phyloP scores from a whole-genome alignment of 2,329 filamentous ascomycete species.

The Colletotrichum magnum region DNA sequence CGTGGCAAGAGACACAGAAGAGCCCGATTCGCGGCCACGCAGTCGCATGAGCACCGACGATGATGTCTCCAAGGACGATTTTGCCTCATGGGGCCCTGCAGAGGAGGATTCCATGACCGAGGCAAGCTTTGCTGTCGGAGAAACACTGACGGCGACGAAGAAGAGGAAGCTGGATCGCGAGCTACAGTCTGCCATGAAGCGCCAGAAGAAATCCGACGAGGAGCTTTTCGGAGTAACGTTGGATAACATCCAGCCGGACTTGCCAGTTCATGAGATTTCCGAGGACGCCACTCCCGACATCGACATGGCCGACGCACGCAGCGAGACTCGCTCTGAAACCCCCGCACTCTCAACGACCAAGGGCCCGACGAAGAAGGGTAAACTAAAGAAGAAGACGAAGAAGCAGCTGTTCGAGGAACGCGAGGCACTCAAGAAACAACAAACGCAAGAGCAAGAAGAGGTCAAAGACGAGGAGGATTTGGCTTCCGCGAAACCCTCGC shows the following conservation, averaged over 20 bases:
- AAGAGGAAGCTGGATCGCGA: conserved; percentile 84
- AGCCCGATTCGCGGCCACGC: conserved; percentile 84
- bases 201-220: conserved; percentile 85
- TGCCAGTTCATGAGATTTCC: conserved; percentile 61
- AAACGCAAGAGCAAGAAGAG: conserved; percentile 59
- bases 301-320: conserved; percentile 60
- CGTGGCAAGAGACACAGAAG: conserved; percentile 83
- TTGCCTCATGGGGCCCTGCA: conserved; percentile 60
- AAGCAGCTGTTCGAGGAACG: conserved; percentile 81
- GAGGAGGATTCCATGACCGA: conserved; percentile 81
- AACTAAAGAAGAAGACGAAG: conserved; percentile 82
- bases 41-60: conserved; percentile 78
- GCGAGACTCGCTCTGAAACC: conserved; percentile 62
- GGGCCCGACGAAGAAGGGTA: conserved; percentile 71
- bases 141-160: conserved; percentile 64
- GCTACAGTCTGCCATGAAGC: conserved; percentile 79
- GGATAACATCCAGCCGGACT: conserved; percentile 65
- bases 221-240: conserved; percentile 79
- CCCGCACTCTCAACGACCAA: conserved; percentile 60
- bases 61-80: conserved; percentile 62
- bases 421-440: conserved; percentile 71
- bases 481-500: conserved; percentile 46
- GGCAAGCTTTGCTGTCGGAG: conserved; percentile 76
- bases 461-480: conserved; percentile 41
- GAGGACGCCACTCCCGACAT: conserved; percentile 66